These are phyloP conservation scores for Mucor sp. DNA, from an alignment of 371 early-diverging fungal genomes.

Conservation along the genomic window DNA sequence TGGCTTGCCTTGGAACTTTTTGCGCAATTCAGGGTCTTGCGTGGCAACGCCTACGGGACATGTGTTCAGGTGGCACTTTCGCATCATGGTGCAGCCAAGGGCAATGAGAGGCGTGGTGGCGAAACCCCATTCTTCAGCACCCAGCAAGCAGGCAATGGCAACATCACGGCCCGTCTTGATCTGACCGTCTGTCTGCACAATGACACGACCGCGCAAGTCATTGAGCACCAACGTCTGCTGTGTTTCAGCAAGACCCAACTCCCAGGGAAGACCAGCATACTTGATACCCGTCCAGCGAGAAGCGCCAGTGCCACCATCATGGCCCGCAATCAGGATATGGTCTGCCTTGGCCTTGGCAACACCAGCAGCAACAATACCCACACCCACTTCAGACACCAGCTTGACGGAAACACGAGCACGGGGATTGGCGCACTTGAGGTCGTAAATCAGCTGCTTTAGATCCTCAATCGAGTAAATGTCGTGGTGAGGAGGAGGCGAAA, in stretches of 20 bases:
- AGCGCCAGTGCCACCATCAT: constrained; percentile 99
- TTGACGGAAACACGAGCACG: constrained; percentile 93
- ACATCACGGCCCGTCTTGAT: constrained; percentile 97
- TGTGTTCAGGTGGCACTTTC: constrained; percentile 82
- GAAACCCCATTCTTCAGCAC: constrained; percentile 98
- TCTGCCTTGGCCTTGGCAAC: constrained; percentile 97
- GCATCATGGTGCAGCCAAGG: constrained; percentile 95
- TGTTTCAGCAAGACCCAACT: constrained; percentile 96
- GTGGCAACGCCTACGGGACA: constrained; percentile 98
- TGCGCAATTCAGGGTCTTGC: constrained; percentile 91
- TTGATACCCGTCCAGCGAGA: constrained; percentile 98
- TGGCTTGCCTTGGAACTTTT: constrained; percentile 91
- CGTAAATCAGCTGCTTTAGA: constrained; percentile 96
- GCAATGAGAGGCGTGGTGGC: constrained; percentile 97
- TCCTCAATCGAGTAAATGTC: constrained; percentile 98
- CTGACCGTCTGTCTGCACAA: constrained; percentile 97
- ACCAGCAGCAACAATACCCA: constrained; percentile 95
- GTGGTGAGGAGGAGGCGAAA: constrained; percentile 97
- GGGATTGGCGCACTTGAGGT: constrained; percentile 92
- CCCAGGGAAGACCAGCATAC: constrained; percentile 97
- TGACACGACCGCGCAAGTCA: constrained; percentile 92
- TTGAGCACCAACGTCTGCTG: constrained; percentile 96
- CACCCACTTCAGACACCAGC: constrained; percentile 95
- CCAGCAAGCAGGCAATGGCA: constrained; percentile 92
- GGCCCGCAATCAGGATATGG: constrained; percentile 93